Conservation (phyloP, 1,284 basidiomycete species). For the Rhodotorula sp. region DNA sequence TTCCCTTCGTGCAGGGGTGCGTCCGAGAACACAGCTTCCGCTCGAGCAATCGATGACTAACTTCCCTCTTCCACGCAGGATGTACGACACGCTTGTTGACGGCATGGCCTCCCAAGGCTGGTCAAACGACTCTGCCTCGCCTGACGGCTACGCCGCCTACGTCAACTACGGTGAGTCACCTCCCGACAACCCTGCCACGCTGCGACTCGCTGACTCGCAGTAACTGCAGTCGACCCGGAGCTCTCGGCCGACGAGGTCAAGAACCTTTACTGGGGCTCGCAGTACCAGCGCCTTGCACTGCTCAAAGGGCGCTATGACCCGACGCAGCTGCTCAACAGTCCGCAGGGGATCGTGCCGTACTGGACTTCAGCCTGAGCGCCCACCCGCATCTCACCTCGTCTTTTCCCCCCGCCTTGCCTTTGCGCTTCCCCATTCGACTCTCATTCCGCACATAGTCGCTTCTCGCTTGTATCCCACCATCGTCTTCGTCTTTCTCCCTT, state of each 20-base stretch:
- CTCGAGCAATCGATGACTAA: background rate
- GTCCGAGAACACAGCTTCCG: background rate
- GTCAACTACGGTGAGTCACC: conserved; percentile 35
- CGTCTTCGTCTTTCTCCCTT: background rate
- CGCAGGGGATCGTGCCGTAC: conserved; percentile 29
- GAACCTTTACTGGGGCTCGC: conserved; percentile 37
- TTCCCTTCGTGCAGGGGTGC: conserved; percentile 40
- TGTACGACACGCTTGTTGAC: conserved; percentile 32
- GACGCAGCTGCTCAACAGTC: conserved; percentile 23
- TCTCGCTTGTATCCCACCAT: background rate
- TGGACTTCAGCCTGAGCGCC: background rate
- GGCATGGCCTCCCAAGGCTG: conserved; percentile 29
- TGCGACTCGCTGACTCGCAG: background rate
- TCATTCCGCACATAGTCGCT: background rate
- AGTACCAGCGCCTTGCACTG: conserved; percentile 27
- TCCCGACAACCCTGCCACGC: background rate
- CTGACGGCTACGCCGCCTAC: conserved; percentile 28
- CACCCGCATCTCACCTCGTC: background rate
- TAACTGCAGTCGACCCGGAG: conserved; percentile 28
- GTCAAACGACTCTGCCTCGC: conserved; percentile 5
- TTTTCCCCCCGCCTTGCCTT: background rate
- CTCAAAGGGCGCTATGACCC: conserved; percentile 33
- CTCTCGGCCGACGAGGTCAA: conserved; percentile 17
- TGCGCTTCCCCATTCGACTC: background rate
- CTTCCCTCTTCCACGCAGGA: conserved; percentile 1